A percentile compares a stretch with the other conserved stretches of the same genome.
Conservation (phyloP, 1,139 yeast genomes). For the Suhomyces coccinellae region DNA sequence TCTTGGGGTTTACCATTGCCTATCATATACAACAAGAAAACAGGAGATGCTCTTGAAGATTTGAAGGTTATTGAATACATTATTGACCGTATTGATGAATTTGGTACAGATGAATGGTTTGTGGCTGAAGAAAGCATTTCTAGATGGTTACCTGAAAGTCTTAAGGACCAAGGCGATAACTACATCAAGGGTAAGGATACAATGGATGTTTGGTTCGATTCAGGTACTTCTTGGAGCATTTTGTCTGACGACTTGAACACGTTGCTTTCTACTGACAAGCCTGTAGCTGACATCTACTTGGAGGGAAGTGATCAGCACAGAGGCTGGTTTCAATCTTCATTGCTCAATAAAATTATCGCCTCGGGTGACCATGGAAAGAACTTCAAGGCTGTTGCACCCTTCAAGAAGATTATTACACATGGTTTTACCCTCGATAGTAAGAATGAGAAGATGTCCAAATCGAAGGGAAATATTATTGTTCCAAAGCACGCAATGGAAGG, state of each 20-base stretch:
- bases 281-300: constrained; percentile 73
- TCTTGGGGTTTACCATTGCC: constrained; percentile 99
- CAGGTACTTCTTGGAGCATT: constrained; percentile 90
- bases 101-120: constrained; percentile 84
- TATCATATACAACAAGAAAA: constrained; percentile 62
- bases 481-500: constrained; percentile 74
- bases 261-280: constrained; percentile 26
- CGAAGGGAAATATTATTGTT: constrained; percentile 76
- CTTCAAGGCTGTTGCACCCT: constrained; percentile 64
- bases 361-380: constrained; percentile 32
- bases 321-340: constrained; percentile 97
- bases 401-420: constrained; percentile 76
- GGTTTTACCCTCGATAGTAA: constrained; percentile 88
- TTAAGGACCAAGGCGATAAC: constrained; percentile 35
- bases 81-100: constrained; percentile 52
- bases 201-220: constrained; percentile 99
- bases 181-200: constrained; percentile 79
- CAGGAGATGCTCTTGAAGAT: constrained; percentile 60
- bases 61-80: constrained; percentile 53
- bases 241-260: constrained; percentile 41
- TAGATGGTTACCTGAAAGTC: constrained; percentile 69
- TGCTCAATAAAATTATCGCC: constrained; percentile 71
- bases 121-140: constrained; percentile 47
- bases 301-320: constrained; percentile 98
- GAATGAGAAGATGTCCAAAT: constrained; percentile 91